phyloP scores from a whole-genome alignment of 202 grass and related monocot genomes.

The Cymbopogon flexuosus region DNA sequence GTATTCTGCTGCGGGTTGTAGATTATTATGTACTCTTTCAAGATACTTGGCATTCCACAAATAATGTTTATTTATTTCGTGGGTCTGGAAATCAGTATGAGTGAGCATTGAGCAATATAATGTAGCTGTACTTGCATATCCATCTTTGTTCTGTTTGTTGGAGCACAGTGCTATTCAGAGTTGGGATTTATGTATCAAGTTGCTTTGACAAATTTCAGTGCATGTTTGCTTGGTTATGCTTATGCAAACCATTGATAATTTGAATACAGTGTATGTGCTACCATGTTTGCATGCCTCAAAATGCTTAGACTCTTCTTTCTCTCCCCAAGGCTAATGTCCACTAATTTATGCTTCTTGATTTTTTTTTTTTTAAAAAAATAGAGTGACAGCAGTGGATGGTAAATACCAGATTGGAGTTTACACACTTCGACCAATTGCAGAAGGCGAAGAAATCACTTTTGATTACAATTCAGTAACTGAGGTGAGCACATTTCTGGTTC shows the following conservation, averaged over 20 bases:
- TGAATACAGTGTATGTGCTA: not conserved
- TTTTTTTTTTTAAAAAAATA: slow-evolving; percentile 25
- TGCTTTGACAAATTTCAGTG: not conserved
- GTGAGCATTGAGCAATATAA: not conserved
- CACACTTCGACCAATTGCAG: slow-evolving; percentile 77
- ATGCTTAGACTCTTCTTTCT: slow-evolving; percentile 16
- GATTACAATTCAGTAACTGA: slow-evolving; percentile 99
- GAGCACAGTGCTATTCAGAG: not conserved
- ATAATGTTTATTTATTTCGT: not conserved
- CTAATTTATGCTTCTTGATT: slow-evolving; percentile 16
- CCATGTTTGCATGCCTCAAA: not conserved
- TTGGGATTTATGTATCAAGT: not conserved
- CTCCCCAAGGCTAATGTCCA: not conserved
- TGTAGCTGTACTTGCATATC: not conserved
- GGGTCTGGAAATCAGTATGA: not conserved
- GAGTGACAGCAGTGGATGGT: slow-evolving; percentile 97
- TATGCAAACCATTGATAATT: not conserved
- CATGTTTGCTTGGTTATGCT: not conserved
- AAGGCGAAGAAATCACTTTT: slow-evolving; percentile 98
- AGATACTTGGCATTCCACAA: not conserved
- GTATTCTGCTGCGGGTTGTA: slow-evolving; percentile 1
- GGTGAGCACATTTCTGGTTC: slow-evolving; percentile 43
- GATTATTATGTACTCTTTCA: not conserved
- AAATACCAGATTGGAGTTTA: slow-evolving; percentile 99
- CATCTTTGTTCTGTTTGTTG: slow-evolving; percentile 7